Evolutionary conservation across 2,329 filamentous ascomycete species (phyloP), one percentile per base, ranked within the genome.

Genomic region (Aspergillus carbonarius): DNA sequence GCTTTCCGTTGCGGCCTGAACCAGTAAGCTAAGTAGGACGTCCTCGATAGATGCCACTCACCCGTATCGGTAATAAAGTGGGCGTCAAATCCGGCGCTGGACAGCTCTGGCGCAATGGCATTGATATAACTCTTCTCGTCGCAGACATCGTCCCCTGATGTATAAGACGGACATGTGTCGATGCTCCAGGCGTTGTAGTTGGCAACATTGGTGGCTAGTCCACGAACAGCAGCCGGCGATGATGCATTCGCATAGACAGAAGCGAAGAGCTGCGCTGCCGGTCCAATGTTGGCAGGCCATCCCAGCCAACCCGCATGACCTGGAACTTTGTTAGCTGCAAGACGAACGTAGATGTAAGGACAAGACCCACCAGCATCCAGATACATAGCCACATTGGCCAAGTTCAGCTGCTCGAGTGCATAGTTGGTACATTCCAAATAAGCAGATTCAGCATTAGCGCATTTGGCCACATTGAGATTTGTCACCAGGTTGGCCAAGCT

Each of bases 371-470:
- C 85, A 8, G 83, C 85, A 64, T 88, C 85, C 18, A 88, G 70
- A 70, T 88, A 88, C 82, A 85, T 84, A 62, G 83, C 76, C 25
- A 88, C 85, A 68, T 88, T 88, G 60, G 80, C 75, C 30, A 87
- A 76, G 73, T 87, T 85, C 63, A 88, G 76, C 48, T 77, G 76
- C 62, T 77, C 76, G 51, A 87, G 69, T 1, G 85, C 85, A 67
- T 87, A 87, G 35, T 80, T 77, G 34, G 82, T 79, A 60, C 82
- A 78, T 25, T 82, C 79, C 63, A 81, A 78, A 76, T 88, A 88
- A 42, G 81, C 82, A 4, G 76, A 63, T 27, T 82, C 78, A 20
- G 83, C 83, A 61, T 81, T 74, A 54, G 82, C 73, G 73, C 85
- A 88, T 53, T 84, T 82, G 6, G 73, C 60, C 17, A 85, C 78